Conservation (phyloP, 2,329 filamentous ascomycete genomes). For the Thielaviopsis musarum region DNA sequence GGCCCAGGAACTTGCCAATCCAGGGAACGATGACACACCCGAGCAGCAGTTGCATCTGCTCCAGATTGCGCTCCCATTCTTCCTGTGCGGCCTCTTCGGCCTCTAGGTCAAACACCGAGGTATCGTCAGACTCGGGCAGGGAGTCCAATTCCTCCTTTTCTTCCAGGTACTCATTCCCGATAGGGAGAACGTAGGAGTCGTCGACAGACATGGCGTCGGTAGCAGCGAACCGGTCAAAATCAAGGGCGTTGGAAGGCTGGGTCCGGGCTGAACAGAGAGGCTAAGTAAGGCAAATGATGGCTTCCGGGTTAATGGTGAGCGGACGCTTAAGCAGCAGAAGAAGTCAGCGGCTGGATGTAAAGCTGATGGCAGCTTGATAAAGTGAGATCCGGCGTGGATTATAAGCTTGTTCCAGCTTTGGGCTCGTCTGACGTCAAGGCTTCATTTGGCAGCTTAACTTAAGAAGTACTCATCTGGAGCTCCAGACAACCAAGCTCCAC, state of each 20-base stretch:
- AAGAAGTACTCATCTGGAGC: background rate
- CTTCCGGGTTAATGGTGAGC: background rate
- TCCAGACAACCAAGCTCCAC: background rate
- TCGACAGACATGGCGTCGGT: conserved; percentile 17
- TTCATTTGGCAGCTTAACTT: background rate
- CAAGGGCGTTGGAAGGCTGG: background rate
- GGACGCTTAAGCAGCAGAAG: background rate
- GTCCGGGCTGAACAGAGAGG: background rate
- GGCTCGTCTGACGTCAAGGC: background rate
- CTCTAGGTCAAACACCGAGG: conserved; percentile 33
- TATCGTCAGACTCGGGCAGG: conserved; percentile 36
- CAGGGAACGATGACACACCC: conserved; percentile 94
- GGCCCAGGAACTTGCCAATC: conserved; percentile 82
- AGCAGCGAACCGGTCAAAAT: background rate
- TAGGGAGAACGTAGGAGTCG: conserved; percentile 35
- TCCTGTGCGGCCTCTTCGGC: conserved; percentile 70
- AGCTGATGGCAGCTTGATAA: background rate
- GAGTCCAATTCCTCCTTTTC: conserved; percentile 45
- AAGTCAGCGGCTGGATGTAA: background rate
- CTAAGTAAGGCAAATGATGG: background rate
- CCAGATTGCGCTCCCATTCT: conserved; percentile 87
- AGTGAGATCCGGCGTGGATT: background rate
- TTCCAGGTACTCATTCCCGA: conserved; percentile 24
- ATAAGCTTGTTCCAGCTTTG: background rate
- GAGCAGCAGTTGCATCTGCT: conserved; percentile 81